Percentiles rank a stretch among this genome's conserved stretches.
Conservation (phyloP, 148 eudicot genomes). For the Beta vulgaris region DNA sequence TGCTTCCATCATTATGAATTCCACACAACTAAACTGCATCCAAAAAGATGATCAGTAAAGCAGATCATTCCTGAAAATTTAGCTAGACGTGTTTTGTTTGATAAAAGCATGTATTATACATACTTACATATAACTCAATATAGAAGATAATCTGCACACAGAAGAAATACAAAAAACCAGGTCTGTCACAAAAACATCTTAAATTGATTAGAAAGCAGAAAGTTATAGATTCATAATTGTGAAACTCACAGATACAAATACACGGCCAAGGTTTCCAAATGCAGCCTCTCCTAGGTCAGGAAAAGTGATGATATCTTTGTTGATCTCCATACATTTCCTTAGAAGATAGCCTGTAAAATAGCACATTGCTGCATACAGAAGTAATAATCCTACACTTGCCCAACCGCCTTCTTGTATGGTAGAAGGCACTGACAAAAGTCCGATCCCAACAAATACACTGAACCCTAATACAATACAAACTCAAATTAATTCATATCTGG, state of each 20-base stretch:
- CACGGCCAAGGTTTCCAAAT: slow-evolving; percentile 74
- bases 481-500: not conserved
- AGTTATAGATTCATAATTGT: not conserved
- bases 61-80: not conserved
- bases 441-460: slow-evolving; percentile 80
- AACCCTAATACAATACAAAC: slow-evolving; percentile 38
- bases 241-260: slow-evolving; percentile 63
- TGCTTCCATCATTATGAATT: slow-evolving; percentile 83
- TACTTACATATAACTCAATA: slow-evolving; percentile 78
- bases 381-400: slow-evolving; percentile 59
- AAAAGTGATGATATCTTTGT: slow-evolving; percentile 50
- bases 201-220: not conserved
- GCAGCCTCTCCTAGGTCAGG: slow-evolving; percentile 94
- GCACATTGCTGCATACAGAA: slow-evolving; percentile 59
- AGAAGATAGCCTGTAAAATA: slow-evolving; percentile 71
- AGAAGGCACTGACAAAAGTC: slow-evolving; percentile 75
- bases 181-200: slow-evolving; percentile 15
- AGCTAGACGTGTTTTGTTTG: too few species aligned
- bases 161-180: not conserved
- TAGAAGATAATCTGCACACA: slow-evolving; percentile 74
- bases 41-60: not conserved
- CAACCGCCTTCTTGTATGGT: slow-evolving; percentile 86
- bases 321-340: slow-evolving; percentile 61
- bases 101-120: not conserved
- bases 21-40: slow-evolving; percentile 81